phyloP scores from a whole-genome alignment of 2,329 filamentous ascomycete genomes.

The Venturia carpophila region DNA sequence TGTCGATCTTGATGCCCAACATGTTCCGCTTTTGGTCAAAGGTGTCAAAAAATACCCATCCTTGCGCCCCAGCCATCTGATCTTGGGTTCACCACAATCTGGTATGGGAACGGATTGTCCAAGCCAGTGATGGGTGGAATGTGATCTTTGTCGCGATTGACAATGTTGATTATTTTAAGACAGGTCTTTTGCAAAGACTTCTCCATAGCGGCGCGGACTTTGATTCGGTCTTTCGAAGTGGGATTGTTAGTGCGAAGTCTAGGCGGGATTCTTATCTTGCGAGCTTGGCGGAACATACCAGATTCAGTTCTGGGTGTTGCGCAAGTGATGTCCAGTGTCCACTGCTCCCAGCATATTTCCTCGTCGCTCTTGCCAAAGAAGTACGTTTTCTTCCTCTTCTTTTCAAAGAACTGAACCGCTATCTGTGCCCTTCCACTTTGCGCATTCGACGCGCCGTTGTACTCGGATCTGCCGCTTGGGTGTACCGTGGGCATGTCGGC shows the following conservation, averaged over 20 bases:
- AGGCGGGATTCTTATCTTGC: conserved; percentile 2
- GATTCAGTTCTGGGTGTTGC: conserved; percentile 82
- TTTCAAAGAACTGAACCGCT: conserved; percentile 90
- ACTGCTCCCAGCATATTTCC: conserved; percentile 94
- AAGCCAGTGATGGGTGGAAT: conserved; percentile 94
- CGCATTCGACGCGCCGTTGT: conserved; percentile 32
- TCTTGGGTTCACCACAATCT: conserved; percentile 82
- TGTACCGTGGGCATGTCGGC: conserved; percentile 23
- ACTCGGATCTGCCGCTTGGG: conserved; percentile 27
- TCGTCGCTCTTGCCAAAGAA: conserved; percentile 67
- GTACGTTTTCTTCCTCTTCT: conserved; percentile 73
- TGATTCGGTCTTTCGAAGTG: conserved; percentile 59
- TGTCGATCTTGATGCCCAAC: not conserved
- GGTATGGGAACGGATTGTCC: conserved; percentile 92
- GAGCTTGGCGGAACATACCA: conserved; percentile 49
- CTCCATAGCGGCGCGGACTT: conserved; percentile 85
- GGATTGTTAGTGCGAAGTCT: conserved; percentile 3
- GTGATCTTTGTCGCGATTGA: conserved; percentile 85
- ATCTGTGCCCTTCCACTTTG: conserved; percentile 58
- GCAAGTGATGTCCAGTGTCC: conserved; percentile 90
- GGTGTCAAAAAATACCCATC: conserved; percentile 60
- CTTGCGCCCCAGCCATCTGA: conserved; percentile 69
- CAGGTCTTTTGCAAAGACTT: conserved; percentile 79
- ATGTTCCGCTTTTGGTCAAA: not conserved
- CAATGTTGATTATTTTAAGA: conserved; percentile 81